These are phyloP conservation scores for Aurantiochytrium sp. DNA, from an alignment of 108 stramenopile species.

Conservation along the genomic window DNA sequence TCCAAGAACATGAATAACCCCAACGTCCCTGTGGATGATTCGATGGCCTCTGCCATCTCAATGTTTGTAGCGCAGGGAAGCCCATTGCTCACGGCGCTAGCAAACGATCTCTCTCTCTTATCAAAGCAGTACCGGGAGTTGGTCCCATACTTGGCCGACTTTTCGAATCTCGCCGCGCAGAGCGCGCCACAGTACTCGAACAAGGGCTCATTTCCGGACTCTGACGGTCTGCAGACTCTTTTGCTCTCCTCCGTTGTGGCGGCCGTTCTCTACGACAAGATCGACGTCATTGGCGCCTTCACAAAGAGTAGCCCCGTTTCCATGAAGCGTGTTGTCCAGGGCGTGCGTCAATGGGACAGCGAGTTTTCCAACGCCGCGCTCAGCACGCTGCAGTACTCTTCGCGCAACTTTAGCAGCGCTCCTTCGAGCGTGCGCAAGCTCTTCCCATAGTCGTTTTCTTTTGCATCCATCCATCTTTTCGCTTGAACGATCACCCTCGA, in stretches of 20 bases:
- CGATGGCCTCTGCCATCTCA: not conserved
- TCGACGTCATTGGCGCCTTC: not conserved
- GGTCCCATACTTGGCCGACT: not conserved
- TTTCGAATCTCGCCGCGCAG: not conserved
- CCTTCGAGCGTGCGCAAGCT: not conserved
- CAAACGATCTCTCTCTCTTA: not conserved
- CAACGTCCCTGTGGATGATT: not conserved
- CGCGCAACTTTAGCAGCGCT: not conserved
- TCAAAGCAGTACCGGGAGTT: not conserved
- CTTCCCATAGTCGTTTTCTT: not conserved
- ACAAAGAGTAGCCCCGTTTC: not conserved
- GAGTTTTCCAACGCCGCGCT: not conserved
- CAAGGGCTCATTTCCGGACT: not conserved
- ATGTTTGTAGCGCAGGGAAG: not conserved
- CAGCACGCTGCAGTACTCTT: not conserved
- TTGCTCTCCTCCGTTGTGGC: not conserved
- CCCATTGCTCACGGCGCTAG: not conserved
- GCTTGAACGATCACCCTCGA: not conserved
- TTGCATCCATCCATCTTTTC: not conserved
- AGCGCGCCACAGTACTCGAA: not conserved
- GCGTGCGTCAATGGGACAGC: not conserved
- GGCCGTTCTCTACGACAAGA: not conserved
- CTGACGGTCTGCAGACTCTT: not conserved
- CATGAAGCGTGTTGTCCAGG: not conserved
- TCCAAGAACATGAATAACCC: not conserved